Evolutionary conservation across 2,329 filamentous ascomycete genomes (phyloP).

Genomic region (Magnaporthiopsis rhizophila): DNA sequence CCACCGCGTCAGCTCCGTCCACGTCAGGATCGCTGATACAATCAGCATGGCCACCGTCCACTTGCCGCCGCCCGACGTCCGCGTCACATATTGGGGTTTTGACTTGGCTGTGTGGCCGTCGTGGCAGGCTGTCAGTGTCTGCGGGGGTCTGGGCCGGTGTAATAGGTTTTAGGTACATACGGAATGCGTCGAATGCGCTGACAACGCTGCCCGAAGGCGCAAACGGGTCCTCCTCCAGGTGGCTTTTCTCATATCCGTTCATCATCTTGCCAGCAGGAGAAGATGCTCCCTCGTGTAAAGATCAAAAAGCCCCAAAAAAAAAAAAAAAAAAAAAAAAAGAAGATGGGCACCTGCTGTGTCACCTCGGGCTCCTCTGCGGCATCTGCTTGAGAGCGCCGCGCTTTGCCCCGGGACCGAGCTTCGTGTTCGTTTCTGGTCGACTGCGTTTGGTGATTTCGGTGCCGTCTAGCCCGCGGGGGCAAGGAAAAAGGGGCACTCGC

Average conservation of each 20-base stretch:
- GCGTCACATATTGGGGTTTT: slow-evolving; percentile 84
- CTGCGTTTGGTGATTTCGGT: not conserved
- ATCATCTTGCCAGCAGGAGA: slow-evolving; percentile 37
- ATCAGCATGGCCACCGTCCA: slow-evolving; percentile 81
- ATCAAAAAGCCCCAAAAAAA: not conserved
- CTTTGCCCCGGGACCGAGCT: not conserved
- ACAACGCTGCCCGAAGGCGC: slow-evolving; percentile 63
- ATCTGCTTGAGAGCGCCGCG: not conserved
- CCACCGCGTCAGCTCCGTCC: slow-evolving; percentile 74
- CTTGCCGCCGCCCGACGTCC: slow-evolving; percentile 79
- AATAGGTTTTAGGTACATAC: slow-evolving; percentile 42
- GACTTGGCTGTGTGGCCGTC: slow-evolving; percentile 64
- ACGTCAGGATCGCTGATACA: slow-evolving; percentile 66
- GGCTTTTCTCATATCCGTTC: slow-evolving; percentile 67
- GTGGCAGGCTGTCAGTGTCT: too few species aligned
- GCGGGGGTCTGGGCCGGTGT: not conserved
- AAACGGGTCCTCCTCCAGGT: slow-evolving; percentile 72
- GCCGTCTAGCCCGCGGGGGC: not conserved
- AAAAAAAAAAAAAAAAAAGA: not conserved
- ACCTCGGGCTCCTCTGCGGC: not conserved
- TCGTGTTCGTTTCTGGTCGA: not conserved
- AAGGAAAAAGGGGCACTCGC: too few species aligned
- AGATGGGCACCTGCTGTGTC: not conserved
- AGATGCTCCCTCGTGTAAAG: too few species aligned
- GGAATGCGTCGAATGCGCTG: slow-evolving; percentile 93